phyloP scores from a whole-genome alignment of 306 rosid genomes.

The Purshia tridentata region DNA sequence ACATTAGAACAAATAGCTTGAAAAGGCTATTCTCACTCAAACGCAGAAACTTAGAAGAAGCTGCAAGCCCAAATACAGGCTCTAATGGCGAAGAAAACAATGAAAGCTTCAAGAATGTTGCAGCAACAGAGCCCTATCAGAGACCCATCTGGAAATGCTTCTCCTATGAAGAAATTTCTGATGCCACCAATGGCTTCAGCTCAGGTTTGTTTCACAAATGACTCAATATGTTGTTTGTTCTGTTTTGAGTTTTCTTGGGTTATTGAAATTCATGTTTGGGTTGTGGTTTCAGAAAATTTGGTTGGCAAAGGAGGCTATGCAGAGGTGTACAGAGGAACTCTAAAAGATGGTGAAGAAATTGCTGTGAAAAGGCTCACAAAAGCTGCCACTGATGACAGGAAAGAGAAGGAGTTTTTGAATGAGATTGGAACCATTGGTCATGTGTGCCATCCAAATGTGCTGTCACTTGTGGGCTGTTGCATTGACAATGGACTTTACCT shows the following conservation, averaged over 20 bases:
- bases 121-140: slow-evolving; percentile 28
- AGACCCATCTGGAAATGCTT: slow-evolving; percentile 94
- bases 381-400: slow-evolving; percentile 70
- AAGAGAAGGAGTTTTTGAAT: slow-evolving; percentile 81
- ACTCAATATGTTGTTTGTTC: neutral
- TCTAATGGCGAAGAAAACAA: slow-evolving; percentile 29
- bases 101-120: slow-evolving; percentile 24
- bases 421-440: slow-evolving; percentile 97
- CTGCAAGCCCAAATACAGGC: slow-evolving; percentile 24
- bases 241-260: neutral
- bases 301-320: slow-evolving; percentile 96
- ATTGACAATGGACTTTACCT: slow-evolving; percentile 86
- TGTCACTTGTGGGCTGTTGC: slow-evolving; percentile 82
- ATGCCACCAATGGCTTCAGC: slow-evolving; percentile 80
- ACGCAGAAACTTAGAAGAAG: slow-evolving; percentile 44
- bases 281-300: slow-evolving; percentile 58
- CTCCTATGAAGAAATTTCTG: slow-evolving; percentile 63
- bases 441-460: slow-evolving; percentile 65
- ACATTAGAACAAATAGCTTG: slow-evolving; percentile 60
- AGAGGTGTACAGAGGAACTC: slow-evolving; percentile 74
- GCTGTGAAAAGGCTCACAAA: slow-evolving; percentile 87
- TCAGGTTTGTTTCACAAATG: slow-evolving; percentile 46
- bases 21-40: slow-evolving; percentile 75
- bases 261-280: neutral
- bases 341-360: slow-evolving; percentile 61